These are phyloP conservation scores for Leucocoprinus leucothites DNA, from an alignment of 768 basidiomycete species.

Conservation along the genomic window DNA sequence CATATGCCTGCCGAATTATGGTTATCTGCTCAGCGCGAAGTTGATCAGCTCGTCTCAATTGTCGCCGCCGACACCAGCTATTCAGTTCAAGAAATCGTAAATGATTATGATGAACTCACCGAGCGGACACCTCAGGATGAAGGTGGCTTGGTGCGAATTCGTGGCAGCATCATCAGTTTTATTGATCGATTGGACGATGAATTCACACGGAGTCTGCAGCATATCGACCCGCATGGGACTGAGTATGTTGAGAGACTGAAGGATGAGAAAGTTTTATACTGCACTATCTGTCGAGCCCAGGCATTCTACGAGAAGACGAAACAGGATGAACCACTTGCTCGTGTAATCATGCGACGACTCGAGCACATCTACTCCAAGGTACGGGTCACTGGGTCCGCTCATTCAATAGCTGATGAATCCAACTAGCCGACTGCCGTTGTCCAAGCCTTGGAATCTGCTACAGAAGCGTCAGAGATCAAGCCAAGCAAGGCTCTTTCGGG, in stretches of 20 bases:
- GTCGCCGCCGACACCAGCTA: slow-evolving; percentile 71
- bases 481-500: slow-evolving; percentile 59
- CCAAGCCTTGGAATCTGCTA: slow-evolving; percentile 78
- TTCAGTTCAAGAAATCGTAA: slow-evolving; percentile 80
- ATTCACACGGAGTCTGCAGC: slow-evolving; percentile 95
- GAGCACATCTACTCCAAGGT: slow-evolving; percentile 99
- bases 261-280: slow-evolving; percentile 93
- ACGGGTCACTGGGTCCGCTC: slow-evolving; percentile 11
- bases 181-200: slow-evolving; percentile 97
- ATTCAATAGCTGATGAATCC: not conserved
- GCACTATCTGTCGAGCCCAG: slow-evolving; percentile 90
- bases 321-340: slow-evolving; percentile 74
- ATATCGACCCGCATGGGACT: slow-evolving; percentile 98
- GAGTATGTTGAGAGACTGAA: slow-evolving; percentile 97
- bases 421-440: slow-evolving; percentile 88
- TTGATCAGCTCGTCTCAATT: slow-evolving; percentile 83
- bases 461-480: slow-evolving; percentile 53
- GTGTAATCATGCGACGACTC: slow-evolving; percentile 91
- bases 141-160: slow-evolving; percentile 76
- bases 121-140: slow-evolving; percentile 80
- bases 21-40: slow-evolving; percentile 81
- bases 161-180: slow-evolving; percentile 95
- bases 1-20: slow-evolving; percentile 94
- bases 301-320: slow-evolving; percentile 83
- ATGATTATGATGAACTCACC: slow-evolving; percentile 87